A percentile compares a stretch with the other conserved stretches of the same genome.
phyloP scores from a whole-genome alignment of 1,139 yeast genomes.

The Hanseniaspora gamundiae region DNA sequence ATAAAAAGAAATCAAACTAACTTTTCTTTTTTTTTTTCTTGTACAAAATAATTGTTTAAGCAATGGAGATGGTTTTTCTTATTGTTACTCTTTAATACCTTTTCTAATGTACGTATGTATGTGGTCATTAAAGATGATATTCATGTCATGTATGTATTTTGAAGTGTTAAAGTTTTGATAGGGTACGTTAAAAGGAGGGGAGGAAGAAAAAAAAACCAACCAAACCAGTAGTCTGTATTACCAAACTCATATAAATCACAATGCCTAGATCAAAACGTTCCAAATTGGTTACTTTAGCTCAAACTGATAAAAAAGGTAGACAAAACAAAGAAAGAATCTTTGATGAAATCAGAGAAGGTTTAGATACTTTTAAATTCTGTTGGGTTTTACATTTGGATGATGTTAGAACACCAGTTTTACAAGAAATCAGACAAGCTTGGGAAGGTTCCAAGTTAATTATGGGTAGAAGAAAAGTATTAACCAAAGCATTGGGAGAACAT shows the following conservation, averaged over 20 bases:
- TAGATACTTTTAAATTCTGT: constrained; percentile 64
- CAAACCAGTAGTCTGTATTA: background rate
- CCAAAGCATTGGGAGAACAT: constrained; percentile 80
- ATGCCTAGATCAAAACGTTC: constrained; percentile 97
- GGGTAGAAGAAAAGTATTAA: constrained; percentile 89
- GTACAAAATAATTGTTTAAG: no score
- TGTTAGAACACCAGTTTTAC: constrained; percentile 91
- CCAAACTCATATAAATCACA: constrained; percentile 10
- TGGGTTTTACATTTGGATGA: constrained; percentile 85
- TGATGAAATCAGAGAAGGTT: constrained; percentile 73
- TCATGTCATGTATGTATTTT: no score
- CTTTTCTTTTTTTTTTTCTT: no score
- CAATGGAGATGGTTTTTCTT: no score
- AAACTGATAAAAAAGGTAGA: constrained; percentile 89
- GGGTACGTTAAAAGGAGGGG: no score
- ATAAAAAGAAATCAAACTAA: no score
- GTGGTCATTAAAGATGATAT: no score
- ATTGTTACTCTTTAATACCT: no score
- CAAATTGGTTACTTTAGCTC: constrained; percentile 86
- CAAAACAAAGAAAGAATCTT: constrained; percentile 86
- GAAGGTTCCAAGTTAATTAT: constrained; percentile 72
- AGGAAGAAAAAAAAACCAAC: background rate
- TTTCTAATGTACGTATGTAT: no score
- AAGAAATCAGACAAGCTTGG: constrained; percentile 90
- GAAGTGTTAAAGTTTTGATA: no score